Conservation (phyloP, 805 yeast species). For the Kuraishia borneana region DNA sequence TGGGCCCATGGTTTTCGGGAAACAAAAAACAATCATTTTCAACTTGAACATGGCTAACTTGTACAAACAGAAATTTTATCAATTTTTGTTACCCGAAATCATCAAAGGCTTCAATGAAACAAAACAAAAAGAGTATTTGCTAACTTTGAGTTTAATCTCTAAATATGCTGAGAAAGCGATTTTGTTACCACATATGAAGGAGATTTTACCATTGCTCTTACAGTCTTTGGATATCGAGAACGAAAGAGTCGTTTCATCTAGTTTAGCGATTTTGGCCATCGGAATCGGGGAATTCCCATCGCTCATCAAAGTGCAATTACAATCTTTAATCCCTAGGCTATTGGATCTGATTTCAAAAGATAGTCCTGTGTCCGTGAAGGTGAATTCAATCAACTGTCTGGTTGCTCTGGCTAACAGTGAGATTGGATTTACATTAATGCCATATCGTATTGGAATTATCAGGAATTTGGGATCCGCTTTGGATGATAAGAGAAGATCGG, state of each 20-base stretch:
- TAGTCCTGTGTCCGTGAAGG: conserved; percentile 33
- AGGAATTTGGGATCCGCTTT: conserved; percentile 36
- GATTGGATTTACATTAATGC: conserved; percentile 30
- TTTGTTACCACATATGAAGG: conserved; percentile 50
- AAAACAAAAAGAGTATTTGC: conserved; percentile 36
- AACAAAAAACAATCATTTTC: conserved; percentile 17
- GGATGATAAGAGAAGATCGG: conserved; percentile 64
- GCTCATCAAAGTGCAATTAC: conserved; percentile 40
- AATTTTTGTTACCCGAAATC: conserved; percentile 42
- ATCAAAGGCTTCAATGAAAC: conserved; percentile 31
- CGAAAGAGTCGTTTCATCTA: conserved; percentile 11
- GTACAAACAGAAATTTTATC: conserved; percentile 75
- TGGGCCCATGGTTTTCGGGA: neutral
- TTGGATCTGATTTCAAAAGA: conserved; percentile 20
- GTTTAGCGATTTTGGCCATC: conserved; percentile 13
- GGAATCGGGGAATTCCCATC: conserved; percentile 43
- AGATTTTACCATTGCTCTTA: conserved; percentile 60
- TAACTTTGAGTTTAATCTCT: conserved; percentile 57
- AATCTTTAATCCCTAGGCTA: conserved; percentile 45
- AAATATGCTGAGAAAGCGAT: conserved; percentile 53
- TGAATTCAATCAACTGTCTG: conserved; percentile 47
- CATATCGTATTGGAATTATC: conserved; percentile 40
- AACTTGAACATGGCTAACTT: conserved; percentile 54
- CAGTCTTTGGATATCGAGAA: conserved; percentile 34
- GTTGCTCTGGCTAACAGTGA: conserved; percentile 28